These are phyloP conservation scores for Ramichloridium luteum DNA, from an alignment of 2,329 filamentous ascomycete genomes.

Conservation along the genomic window DNA sequence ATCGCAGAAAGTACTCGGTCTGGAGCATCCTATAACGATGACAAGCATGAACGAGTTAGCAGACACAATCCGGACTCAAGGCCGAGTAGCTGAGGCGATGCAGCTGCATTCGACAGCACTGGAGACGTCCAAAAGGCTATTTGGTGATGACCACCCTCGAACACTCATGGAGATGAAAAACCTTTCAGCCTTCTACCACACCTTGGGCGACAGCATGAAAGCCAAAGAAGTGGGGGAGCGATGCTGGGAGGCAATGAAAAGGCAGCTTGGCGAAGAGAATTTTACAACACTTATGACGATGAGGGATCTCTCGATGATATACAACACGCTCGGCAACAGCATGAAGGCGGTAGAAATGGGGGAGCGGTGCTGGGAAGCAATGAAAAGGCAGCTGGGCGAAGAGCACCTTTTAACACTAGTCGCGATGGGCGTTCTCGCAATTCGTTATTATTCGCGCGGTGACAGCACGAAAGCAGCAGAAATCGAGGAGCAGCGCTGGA, in stretches of 20 bases:
- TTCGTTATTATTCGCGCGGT: not conserved
- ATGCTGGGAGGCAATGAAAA: not conserved
- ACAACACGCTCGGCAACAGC: not conserved
- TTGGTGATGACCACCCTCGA: not conserved
- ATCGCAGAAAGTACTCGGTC: not conserved
- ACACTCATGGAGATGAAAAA: not conserved
- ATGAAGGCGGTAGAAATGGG: not conserved
- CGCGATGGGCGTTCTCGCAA: not conserved
- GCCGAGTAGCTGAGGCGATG: not conserved
- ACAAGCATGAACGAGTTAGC: not conserved
- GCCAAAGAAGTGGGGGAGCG: not conserved
- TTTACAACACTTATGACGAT: not conserved
- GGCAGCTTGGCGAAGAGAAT: not conserved
- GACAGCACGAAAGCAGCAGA: not conserved
- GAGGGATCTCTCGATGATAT: not conserved
- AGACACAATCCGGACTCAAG: not conserved
- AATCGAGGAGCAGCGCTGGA: not conserved
- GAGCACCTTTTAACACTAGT: conserved; percentile 1
- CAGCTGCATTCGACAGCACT: not conserved
- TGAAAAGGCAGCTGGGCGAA: not conserved
- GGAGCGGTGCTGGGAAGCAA: not conserved
- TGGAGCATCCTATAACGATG: not conserved
- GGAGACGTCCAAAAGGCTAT: not conserved
- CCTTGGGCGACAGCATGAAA: no score
- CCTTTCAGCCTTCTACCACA: not conserved